phyloP scores from a whole-genome alignment of 2,329 filamentous ascomycete species.

The Colletotrichum sp. region DNA sequence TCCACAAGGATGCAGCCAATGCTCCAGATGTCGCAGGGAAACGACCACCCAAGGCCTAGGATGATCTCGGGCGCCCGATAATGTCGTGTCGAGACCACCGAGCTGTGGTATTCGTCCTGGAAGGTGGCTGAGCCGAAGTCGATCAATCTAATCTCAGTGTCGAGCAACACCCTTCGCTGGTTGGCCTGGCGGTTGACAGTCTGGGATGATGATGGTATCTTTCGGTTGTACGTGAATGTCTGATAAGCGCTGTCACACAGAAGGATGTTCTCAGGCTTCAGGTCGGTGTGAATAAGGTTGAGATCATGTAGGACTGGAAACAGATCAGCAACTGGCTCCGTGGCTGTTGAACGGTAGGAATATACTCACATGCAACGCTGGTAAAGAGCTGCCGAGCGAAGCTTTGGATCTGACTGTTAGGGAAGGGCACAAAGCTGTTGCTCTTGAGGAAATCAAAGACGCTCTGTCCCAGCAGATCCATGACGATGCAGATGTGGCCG shows the following conservation, averaged over 20 bases:
- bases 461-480: constrained; percentile 85
- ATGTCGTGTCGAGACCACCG: constrained; percentile 73
- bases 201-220: constrained; percentile 70
- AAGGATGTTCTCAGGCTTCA: constrained; percentile 75
- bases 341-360: background rate
- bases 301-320: constrained; percentile 86
- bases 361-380: constrained; percentile 90
- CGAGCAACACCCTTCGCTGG: constrained; percentile 68
- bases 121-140: constrained; percentile 77
- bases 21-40: constrained; percentile 76
- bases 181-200: constrained; percentile 65
- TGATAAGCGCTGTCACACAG: constrained; percentile 70
- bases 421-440: constrained; percentile 95
- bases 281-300: constrained; percentile 91
- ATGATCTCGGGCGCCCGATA: constrained; percentile 76
- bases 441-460: constrained; percentile 98
- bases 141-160: constrained; percentile 73
- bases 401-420: constrained; percentile 96
- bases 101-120: constrained; percentile 76
- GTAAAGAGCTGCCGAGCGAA: constrained; percentile 96
- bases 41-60: constrained; percentile 73
- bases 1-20: constrained; percentile 76
- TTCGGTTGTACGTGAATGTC: constrained; percentile 73
- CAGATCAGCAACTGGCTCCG: constrained; percentile 20
- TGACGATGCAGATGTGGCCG: constrained; percentile 90